These are phyloP conservation scores for Grosmannia penicillata DNA, from an alignment of 2,329 filamentous ascomycete species.

Conservation along the genomic window DNA sequence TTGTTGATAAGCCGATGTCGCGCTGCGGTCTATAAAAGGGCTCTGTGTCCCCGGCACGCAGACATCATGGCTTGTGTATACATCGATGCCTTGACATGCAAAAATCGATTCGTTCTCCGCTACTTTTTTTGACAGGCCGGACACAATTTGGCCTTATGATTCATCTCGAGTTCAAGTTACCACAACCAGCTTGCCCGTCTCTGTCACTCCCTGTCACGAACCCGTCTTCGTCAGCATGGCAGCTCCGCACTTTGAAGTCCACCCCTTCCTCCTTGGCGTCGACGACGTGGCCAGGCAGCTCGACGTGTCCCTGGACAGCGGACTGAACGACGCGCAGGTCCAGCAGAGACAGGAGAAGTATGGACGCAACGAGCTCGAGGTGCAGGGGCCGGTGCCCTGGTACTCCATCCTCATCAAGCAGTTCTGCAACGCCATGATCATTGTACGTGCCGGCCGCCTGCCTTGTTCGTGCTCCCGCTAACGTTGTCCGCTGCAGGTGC, in stretches of 20 bases:
- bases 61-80: too few species aligned
- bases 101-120: too few species aligned
- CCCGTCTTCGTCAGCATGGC: neutral
- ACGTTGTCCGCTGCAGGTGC: constrained; percentile 44
- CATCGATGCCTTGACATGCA: too few species aligned
- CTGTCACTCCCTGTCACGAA: too few species aligned
- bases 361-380: constrained; percentile 56
- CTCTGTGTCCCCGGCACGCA: too few species aligned
- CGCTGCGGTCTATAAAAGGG: too few species aligned
- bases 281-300: constrained; percentile 48
- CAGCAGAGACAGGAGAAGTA: constrained; percentile 41
- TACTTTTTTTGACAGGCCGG: too few species aligned
- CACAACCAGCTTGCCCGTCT: too few species aligned
- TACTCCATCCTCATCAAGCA: constrained; percentile 60
- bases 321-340: constrained; percentile 47
- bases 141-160: too few species aligned
- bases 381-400: constrained; percentile 52
- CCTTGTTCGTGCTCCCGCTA: constrained; percentile 6
- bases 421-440: constrained; percentile 63
- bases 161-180: too few species aligned
- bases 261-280: constrained; percentile 46
- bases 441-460: constrained; percentile 27
- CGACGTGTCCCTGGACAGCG: constrained; percentile 50
- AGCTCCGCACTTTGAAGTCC: constrained; percentile 25
- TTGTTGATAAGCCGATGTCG: too few species aligned